Evolutionary conservation across 2,329 filamentous ascomycete species (phyloP).

Genomic region (Rhynchosporium graminicola): DNA sequence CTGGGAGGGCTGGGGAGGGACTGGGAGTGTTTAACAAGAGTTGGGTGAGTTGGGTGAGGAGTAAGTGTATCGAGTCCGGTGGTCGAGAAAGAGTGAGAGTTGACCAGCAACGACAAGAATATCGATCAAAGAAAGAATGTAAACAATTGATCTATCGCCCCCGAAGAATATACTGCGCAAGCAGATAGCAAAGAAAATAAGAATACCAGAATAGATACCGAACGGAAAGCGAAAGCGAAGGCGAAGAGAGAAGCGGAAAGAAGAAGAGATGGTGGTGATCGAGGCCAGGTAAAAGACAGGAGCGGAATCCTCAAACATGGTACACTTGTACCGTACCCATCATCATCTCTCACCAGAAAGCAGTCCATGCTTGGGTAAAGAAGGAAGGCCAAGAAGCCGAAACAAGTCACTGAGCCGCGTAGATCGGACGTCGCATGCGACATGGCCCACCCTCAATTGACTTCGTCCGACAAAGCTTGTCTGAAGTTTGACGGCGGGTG

Average conservation of each 20-base stretch:
- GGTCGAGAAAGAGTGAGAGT: not conserved
- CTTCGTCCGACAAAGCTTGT: constrained; percentile 11
- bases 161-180: not conserved
- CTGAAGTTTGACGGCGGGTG: constrained; percentile 6
- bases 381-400: not conserved
- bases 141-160: not conserved
- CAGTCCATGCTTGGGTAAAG: not conserved
- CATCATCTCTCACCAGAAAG: not conserved
- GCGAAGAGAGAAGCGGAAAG: not conserved
- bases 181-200: not conserved
- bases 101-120: constrained; percentile 17
- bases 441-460: not conserved
- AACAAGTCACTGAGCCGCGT: not conserved
- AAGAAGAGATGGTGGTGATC: not conserved
- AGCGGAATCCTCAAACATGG: not conserved
- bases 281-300: too few relatives aligned
- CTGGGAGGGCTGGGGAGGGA: not conserved
- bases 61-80: not conserved
- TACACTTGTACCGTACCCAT: not conserved
- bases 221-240: not conserved
- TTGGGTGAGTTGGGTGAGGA: not conserved
- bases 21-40: not conserved
- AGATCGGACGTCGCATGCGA: constrained; percentile 10
- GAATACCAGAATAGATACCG: not conserved
- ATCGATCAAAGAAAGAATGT: not conserved